Evolutionary conservation across 2,329 filamentous ascomycete genomes (phyloP), one percentile per base, ranked within the genome.

Genomic region (Sporothrix pseudoabietina): DNA sequence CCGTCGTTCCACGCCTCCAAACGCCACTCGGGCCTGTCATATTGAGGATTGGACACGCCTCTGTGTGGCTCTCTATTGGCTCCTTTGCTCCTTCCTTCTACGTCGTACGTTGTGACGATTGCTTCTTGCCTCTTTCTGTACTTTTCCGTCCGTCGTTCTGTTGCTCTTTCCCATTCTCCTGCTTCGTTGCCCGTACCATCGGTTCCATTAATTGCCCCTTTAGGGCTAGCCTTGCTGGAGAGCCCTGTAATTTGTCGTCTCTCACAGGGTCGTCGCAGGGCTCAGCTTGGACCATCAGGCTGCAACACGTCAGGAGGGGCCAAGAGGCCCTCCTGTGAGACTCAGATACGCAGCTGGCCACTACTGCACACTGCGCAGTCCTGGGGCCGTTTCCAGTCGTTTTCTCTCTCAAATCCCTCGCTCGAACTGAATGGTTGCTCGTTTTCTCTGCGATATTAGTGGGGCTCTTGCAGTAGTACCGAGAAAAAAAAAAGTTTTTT

Each of bases 231-330:
- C 26, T 66, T 7, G 10, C n/a, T 8, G 22, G 14, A 66, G 61
- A 66, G 61, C 61, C 61, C 61, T 66, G 61, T 47, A 66, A 66
- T 47, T 47, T 47, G 39, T 39, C 61, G 22, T 14, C 61, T 66
- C 39, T 47, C 14, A 47, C 39, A 30, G 61, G 39, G 39, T 6
- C 35, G n/a, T 66, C 39, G 39, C 39, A 66, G 39, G 61, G 61
- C 61, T 47, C 61, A 66, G 61, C 61, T 47, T 66, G 61, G 61
- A 66, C 61, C 61, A 47, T 30, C 61, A 66, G 61, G 39, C 61
- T 66, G 61, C 61, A 66, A 66, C 61, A 47, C 9, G 22, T 14
- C 61, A 66, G 41, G 22, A 44, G 57, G 14, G 55, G 26, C 52
- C 8, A 8, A 35, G 35, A 39, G 32, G 19, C 57, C 32, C 57